Evolutionary conservation across 208 protist genomes (phyloP), one percentile per base, ranked within the genome.

Genomic region (Leptomonas pyrrhocoris): DNA sequence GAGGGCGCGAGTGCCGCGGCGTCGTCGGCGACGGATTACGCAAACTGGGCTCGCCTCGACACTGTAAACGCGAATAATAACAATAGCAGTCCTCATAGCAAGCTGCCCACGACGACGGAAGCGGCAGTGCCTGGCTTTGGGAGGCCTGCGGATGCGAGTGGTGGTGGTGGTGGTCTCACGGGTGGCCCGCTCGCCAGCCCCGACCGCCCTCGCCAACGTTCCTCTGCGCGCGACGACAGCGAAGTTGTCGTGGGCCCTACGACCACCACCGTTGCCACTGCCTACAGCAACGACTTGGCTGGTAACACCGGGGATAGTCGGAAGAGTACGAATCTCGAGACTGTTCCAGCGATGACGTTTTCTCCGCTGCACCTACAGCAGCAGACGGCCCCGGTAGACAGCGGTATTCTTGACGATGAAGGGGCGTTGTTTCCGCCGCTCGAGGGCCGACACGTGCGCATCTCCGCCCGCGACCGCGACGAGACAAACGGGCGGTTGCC

Each of bases 381-480:
- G 15, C 2, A 23, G 19, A 58, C 38, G n/a, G 53, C 48, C 15
- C 9, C 23, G 11, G 55, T 31, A 21, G 51, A 0, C 1, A 65
- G 59, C n/a, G 46, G 28, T 30, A 51, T 30, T 2, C n/a, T 65
- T 21, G 46, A 65, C 42, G 46, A 55, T 30, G 59, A 65, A 34
- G 59, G 40, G 2, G 36, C 59, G 4, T 46, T 48, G 18, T 48
- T 67, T 19, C 12, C 6, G n/a, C 7, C 6, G 2, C n/a, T 5
- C 4, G 9, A 67, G 2, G 45, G 11, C 36, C 28, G 61, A 2
- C 46, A 57, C 42, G 59, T 65, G 30, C 45, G 23, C 28, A 21
- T 48, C 16, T 11, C 42, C 25, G 27, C 4, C 46, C 42, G 30
- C 27, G 38, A 19, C 46, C 30, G 45, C 36, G 36, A 60, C n/a